phyloP scores from a whole-genome alignment of 2,329 filamentous ascomycete genomes.

The Teratosphaeriaceae sp. region DNA sequence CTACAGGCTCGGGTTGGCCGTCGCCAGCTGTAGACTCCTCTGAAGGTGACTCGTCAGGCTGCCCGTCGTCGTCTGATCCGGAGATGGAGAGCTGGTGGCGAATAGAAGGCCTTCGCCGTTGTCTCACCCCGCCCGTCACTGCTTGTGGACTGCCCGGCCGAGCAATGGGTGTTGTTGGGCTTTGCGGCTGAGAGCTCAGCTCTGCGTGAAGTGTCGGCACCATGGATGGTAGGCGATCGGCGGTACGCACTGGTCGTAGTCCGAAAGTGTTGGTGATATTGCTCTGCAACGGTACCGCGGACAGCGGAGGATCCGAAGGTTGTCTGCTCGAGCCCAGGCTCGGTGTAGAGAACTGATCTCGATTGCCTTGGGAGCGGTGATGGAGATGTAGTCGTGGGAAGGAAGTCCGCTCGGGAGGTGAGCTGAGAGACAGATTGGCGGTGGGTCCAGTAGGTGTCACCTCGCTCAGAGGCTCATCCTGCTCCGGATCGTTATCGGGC shows the following conservation, averaged over 20 bases:
- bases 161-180: slow-evolving; percentile 71
- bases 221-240: slow-evolving; percentile 79
- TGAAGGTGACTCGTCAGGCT: slow-evolving; percentile 74
- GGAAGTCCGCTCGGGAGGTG: slow-evolving; percentile 63
- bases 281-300: slow-evolving; percentile 25
- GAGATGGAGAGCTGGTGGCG: slow-evolving; percentile 81
- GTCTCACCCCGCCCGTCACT: slow-evolving; percentile 47
- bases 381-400: slow-evolving; percentile 53
- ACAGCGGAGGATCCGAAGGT: slow-evolving; percentile 33
- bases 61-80: slow-evolving; percentile 80
- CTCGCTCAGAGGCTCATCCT: slow-evolving; percentile 51
- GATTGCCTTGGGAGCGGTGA: slow-evolving; percentile 37
- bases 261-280: slow-evolving; percentile 44
- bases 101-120: slow-evolving; percentile 72
- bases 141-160: slow-evolving; percentile 39
- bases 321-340: slow-evolving; percentile 14
- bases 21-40: slow-evolving; percentile 76
- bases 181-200: slow-evolving; percentile 81
- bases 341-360: slow-evolving; percentile 24
- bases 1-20: slow-evolving; percentile 59
- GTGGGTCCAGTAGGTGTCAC: slow-evolving; percentile 49
- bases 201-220: slow-evolving; percentile 61
- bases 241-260: slow-evolving; percentile 70
- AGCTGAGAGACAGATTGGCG: slow-evolving; percentile 57
- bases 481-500: slow-evolving; percentile 38